A percentile compares a stretch with the other conserved stretches of the same genome.
These are phyloP conservation scores for Yarrowia phangngaensis DNA, from an alignment of 805 yeast genomes.

Conservation along the genomic window DNA sequence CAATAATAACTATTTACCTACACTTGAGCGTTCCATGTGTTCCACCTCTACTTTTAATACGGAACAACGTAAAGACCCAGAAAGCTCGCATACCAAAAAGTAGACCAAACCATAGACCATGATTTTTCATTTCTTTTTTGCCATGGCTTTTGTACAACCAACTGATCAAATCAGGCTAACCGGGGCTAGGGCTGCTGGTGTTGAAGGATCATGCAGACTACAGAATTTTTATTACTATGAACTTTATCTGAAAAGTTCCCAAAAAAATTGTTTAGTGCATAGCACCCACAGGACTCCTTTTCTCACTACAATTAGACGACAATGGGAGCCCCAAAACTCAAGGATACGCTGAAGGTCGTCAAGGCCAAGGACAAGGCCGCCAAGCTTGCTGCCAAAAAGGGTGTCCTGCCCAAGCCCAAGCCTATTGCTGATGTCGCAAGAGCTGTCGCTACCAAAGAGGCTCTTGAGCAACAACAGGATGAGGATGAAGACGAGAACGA, in stretches of 20 bases:
- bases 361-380: constrained; percentile 20
- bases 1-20: too few relatives aligned
- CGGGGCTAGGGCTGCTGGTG: too few relatives aligned
- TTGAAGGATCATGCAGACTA: too few relatives aligned
- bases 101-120: too few relatives aligned
- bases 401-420: constrained; percentile 19
- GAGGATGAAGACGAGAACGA: constrained; percentile 1
- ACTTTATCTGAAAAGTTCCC: background rate
- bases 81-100: too few relatives aligned
- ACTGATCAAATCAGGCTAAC: too few relatives aligned
- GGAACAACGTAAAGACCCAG: too few relatives aligned
- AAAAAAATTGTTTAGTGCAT: constrained; percentile 8
- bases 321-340: constrained; percentile 17
- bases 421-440: background rate
- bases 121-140: too few relatives aligned
- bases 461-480: constrained; percentile 1
- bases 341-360: constrained; percentile 5
- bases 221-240: too few relatives aligned
- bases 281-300: background rate
- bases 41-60: too few relatives aligned
- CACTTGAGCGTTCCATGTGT: too few relatives aligned
- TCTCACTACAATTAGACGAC: background rate
- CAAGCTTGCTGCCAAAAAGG: constrained; percentile 17
- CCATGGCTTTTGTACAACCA: too few relatives aligned
- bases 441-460: constrained; percentile 1